A percentile compares a stretch with the other conserved stretches of the same genome.
These are phyloP conservation scores for Phytomonas serpens DNA, from an alignment of 208 protist species.

Conservation along the genomic window DNA sequence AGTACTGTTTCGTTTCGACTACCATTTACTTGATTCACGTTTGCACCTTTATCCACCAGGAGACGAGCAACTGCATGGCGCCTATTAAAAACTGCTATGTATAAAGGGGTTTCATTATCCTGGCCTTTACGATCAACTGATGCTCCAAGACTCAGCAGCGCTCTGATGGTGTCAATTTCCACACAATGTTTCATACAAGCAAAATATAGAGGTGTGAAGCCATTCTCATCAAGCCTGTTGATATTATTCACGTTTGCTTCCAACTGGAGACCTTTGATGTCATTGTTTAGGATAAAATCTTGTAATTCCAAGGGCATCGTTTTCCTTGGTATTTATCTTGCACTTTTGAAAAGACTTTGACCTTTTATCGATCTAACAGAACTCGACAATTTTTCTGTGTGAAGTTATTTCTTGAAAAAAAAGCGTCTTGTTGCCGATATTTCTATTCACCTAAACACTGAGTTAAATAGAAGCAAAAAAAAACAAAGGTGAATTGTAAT, in stretches of 20 bases:
- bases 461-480: background rate
- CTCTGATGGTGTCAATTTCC: constrained; percentile 24
- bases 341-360: constrained; percentile 10
- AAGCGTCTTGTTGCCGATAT: background rate
- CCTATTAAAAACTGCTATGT: constrained; percentile 74
- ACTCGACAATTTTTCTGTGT: background rate
- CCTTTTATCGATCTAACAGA: background rate
- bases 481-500: background rate
- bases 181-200: constrained; percentile 76
- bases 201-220: constrained; percentile 77
- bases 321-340: background rate
- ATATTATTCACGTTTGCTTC: constrained; percentile 19
- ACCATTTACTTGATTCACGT: constrained; percentile 54
- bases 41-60: constrained; percentile 49
- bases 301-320: background rate
- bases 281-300: constrained; percentile 25
- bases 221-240: constrained; percentile 23
- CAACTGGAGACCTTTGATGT: constrained; percentile 14
- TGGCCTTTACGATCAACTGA: constrained; percentile 42
- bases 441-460: background rate
- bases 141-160: constrained; percentile 50
- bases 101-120: constrained; percentile 71
- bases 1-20: constrained; percentile 53
- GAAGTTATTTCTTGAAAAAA: constrained; percentile 7
- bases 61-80: constrained; percentile 48